phyloP scores from a whole-genome alignment of 768 basidiomycete species.

The Tricholoma bakamatsutake region DNA sequence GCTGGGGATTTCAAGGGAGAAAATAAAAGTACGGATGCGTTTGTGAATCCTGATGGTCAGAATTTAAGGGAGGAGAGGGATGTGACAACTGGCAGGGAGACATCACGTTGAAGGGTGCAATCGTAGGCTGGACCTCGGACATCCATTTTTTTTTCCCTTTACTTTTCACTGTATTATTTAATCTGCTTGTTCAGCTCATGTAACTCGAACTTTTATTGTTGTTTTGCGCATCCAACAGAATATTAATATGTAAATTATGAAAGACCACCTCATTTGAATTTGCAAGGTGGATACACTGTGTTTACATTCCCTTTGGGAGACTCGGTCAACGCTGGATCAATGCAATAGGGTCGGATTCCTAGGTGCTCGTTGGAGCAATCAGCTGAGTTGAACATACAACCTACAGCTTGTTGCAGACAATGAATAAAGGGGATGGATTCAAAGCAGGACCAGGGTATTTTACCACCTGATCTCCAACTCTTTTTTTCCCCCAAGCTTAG shows the following conservation, averaged over 20 bases:
- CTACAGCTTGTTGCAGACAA: too few relatives aligned
- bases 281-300: too few relatives aligned
- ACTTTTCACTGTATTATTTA: neutral
- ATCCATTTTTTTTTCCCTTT: neutral
- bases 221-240: neutral
- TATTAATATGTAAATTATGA: constrained; percentile 2
- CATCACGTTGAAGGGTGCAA: constrained; percentile 14
- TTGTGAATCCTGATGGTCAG: constrained; percentile 37
- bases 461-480: too few relatives aligned
- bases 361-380: too few relatives aligned
- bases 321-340: too few relatives aligned
- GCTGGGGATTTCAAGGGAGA: constrained; percentile 24
- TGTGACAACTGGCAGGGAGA: constrained; percentile 33
- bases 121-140: neutral
- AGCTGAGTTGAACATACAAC: too few relatives aligned
- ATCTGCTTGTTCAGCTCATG: neutral
- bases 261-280: too few relatives aligned
- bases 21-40: constrained; percentile 44
- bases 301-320: too few relatives aligned
- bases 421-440: too few relatives aligned
- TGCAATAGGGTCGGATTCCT: too few relatives aligned
- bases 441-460: too few relatives aligned
- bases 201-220: neutral
- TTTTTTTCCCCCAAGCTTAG: too few relatives aligned
- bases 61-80: constrained; percentile 32